A percentile compares a stretch with the other conserved stretches of the same genome.
These are phyloP conservation scores for Aspergillus sp. DNA, from an alignment of 2,329 filamentous ascomycete species.

Conservation along the genomic window DNA sequence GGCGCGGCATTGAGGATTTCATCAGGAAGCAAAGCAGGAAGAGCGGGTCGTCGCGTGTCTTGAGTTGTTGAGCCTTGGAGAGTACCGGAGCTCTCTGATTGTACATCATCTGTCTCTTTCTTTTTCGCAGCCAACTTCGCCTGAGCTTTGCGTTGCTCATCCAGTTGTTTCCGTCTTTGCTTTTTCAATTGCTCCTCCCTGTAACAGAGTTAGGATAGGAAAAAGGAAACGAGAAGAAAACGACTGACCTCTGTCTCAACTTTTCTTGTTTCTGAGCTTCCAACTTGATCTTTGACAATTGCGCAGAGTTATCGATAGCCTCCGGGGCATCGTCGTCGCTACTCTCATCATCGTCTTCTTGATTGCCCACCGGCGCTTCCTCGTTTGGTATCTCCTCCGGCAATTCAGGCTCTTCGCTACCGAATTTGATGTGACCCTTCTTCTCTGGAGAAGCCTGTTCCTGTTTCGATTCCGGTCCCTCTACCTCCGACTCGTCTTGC, in stretches of 20 bases:
- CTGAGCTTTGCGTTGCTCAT: constrained; percentile 34
- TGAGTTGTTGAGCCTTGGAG: constrained; percentile 32
- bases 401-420: constrained; percentile 32
- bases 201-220: constrained; percentile 13
- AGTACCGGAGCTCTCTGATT: constrained; percentile 37
- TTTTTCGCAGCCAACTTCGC: constrained; percentile 27
- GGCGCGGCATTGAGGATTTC: constrained; percentile 45
- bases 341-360: constrained; percentile 22
- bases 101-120: constrained; percentile 29
- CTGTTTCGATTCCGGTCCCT: constrained; percentile 7
- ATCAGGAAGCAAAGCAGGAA: constrained; percentile 47
- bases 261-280: constrained; percentile 34
- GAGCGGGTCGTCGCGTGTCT: constrained; percentile 29
- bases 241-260: constrained; percentile 30
- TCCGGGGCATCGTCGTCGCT: constrained; percentile 37
- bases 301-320: constrained; percentile 34
- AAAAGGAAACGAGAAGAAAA: not conserved
- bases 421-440: constrained; percentile 34
- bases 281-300: constrained; percentile 31
- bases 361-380: constrained; percentile 9
- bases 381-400: constrained; percentile 15
- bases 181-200: constrained; percentile 34
- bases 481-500: constrained; percentile 8
- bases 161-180: constrained; percentile 35
- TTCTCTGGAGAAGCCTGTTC: constrained; percentile 12